Conservation (phyloP, 306 rosid species). For the Lablab purpureus region DNA sequence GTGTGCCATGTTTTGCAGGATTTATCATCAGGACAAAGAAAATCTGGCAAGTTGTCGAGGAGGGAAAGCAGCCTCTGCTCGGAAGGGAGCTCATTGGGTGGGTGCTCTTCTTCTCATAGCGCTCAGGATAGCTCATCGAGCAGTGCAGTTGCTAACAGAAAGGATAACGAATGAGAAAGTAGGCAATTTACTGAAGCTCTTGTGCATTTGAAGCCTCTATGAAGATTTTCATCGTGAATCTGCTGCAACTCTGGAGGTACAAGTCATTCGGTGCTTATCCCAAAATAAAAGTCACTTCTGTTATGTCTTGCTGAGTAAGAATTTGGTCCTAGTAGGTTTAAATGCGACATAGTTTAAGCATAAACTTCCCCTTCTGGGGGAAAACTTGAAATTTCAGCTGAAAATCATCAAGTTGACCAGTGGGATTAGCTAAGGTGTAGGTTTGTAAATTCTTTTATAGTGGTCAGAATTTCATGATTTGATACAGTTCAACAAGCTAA, state of each 20-base stretch:
- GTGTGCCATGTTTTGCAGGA: constrained; percentile 60
- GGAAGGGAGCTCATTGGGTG: constrained; percentile 71
- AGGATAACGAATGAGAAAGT: constrained; percentile 55
- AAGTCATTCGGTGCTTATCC: constrained; percentile 26
- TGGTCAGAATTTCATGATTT: background rate
- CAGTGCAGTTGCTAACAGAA: constrained; percentile 61
- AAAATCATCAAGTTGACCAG: constrained; percentile 34
- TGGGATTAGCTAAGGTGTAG: constrained; percentile 2
- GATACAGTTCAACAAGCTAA: background rate
- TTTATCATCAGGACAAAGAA: constrained; percentile 58
- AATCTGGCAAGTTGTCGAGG: constrained; percentile 54
- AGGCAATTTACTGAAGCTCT: constrained; percentile 23
- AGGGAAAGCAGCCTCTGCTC: constrained; percentile 55
- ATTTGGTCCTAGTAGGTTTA: constrained; percentile 8
- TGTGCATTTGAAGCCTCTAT: constrained; percentile 28
- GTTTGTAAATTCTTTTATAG: constrained; percentile 30
- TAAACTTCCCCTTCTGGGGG: constrained; percentile 19
- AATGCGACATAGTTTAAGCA: background rate
- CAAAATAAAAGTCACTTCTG: constrained; percentile 6
- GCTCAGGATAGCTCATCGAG: constrained; percentile 80
- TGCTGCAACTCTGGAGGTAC: constrained; percentile 38
- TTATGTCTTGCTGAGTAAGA: constrained; percentile 39
- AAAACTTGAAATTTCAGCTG: constrained; percentile 37
- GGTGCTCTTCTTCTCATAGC: constrained; percentile 73
- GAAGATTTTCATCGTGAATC: constrained; percentile 31